phyloP scores from a whole-genome alignment of 2,329 filamentous ascomycete genomes.

The Lasiodiplodia hormozganensis region DNA sequence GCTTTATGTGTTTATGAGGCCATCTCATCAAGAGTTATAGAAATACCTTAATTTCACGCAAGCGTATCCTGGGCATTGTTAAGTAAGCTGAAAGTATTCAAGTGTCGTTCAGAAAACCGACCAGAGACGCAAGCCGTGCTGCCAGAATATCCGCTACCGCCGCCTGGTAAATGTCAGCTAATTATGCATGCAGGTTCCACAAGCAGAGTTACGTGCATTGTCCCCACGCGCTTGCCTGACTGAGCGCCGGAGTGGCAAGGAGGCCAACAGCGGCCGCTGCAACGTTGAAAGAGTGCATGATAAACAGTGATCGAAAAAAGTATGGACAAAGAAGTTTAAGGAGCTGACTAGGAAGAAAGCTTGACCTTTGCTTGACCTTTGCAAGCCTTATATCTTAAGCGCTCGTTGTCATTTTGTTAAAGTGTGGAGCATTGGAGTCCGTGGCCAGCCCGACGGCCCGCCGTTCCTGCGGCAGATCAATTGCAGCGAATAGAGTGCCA shows the following conservation, averaged over 20 bases:
- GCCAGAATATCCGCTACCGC: constrained; percentile 39
- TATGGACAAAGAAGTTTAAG: background rate
- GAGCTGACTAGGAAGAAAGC: background rate
- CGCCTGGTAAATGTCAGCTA: constrained; percentile 34
- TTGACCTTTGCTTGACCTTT: background rate
- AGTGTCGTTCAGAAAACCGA: background rate
- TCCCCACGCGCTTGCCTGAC: constrained; percentile 39
- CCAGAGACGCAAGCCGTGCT: constrained; percentile 36
- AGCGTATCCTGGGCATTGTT: background rate
- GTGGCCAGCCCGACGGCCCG: constrained; percentile 18
- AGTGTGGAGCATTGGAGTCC: background rate
- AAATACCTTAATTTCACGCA: constrained; percentile 2
- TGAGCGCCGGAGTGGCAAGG: constrained; percentile 37
- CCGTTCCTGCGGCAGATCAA: constrained; percentile 21
- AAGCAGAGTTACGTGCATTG: constrained; percentile 39
- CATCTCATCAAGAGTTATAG: no score
- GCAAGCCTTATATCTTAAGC: background rate
- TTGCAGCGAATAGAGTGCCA: constrained; percentile 20
- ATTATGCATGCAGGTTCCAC: background rate
- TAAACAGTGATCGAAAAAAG: background rate
- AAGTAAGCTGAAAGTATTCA: background rate
- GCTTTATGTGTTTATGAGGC: background rate
- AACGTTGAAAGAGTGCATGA: constrained; percentile 7
- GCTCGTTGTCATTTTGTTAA: background rate
- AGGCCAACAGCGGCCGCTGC: constrained; percentile 34